These are phyloP conservation scores for Dryadomyces quercivorus DNA, from an alignment of 2,329 filamentous ascomycete species.

Conservation along the genomic window DNA sequence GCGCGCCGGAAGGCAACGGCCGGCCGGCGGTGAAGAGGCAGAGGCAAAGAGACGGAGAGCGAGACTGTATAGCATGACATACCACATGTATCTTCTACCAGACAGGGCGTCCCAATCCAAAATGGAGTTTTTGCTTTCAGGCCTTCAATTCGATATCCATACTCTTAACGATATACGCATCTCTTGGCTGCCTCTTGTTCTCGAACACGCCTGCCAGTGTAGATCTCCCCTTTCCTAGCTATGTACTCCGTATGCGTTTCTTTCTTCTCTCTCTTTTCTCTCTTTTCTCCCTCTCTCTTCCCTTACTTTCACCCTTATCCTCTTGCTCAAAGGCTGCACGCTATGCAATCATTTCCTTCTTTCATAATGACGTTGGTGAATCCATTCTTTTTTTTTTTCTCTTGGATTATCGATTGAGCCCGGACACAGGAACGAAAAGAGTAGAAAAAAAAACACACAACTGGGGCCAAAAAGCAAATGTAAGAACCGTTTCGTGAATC, in stretches of 20 bases:
- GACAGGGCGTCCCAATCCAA: neutral
- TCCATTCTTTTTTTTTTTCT: neutral
- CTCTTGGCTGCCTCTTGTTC: neutral
- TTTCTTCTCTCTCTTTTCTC: too few relatives aligned
- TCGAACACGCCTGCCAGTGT: too few relatives aligned
- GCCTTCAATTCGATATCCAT: neutral
- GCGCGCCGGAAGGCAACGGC: slow-evolving; percentile 33
- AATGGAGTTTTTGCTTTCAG: neutral
- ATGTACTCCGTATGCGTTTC: too few relatives aligned
- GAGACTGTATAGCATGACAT: neutral
- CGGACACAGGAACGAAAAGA: neutral
- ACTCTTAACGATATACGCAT: neutral
- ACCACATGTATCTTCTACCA: neutral
- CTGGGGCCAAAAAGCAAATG: neutral
- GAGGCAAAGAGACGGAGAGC: neutral
- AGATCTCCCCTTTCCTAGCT: too few relatives aligned
- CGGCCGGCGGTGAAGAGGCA: slow-evolving; percentile 16
- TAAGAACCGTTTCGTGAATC: neutral
- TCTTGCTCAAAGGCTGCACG: too few relatives aligned
- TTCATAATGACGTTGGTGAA: neutral
- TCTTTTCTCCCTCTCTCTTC: too few relatives aligned
- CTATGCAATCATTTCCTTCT: neutral
- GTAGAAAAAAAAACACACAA: neutral
- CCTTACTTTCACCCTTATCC: too few relatives aligned
- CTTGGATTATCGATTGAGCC: neutral